phyloP scores from a whole-genome alignment of 148 eudicot genomes.

The Limonium bicolor region DNA sequence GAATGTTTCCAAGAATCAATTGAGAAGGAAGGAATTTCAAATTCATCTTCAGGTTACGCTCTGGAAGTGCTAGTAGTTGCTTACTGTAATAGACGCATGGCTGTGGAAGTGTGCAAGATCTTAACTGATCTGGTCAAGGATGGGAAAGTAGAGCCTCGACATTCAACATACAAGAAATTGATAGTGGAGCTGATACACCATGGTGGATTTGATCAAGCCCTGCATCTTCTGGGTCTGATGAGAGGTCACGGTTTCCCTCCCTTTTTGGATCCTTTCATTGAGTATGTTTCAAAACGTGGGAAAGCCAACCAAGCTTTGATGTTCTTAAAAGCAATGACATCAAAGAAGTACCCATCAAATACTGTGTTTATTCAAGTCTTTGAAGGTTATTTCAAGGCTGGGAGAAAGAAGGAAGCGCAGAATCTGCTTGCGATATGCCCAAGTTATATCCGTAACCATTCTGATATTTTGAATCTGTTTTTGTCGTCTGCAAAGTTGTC shows the following conservation, averaged over 20 bases:
- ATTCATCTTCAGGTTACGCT: slow-evolving; percentile 28
- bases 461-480: slow-evolving; percentile 67
- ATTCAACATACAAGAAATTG: slow-evolving; percentile 47
- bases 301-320: slow-evolving; percentile 43
- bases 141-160: slow-evolving; percentile 29
- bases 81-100: slow-evolving; percentile 34
- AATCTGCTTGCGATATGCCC: slow-evolving; percentile 58
- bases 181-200: slow-evolving; percentile 41
- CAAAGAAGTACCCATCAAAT: slow-evolving; percentile 39
- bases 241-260: slow-evolving; percentile 75
- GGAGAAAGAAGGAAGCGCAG: slow-evolving; percentile 57
- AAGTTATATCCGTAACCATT: slow-evolving; percentile 35
- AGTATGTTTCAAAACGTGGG: slow-evolving; percentile 39
- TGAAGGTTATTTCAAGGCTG: slow-evolving; percentile 49
- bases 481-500: slow-evolving; percentile 7
- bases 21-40: slow-evolving; percentile 24
- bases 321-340: slow-evolving; percentile 41
- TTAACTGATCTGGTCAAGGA: slow-evolving; percentile 30
- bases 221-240: slow-evolving; percentile 46
- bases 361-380: slow-evolving; percentile 33
- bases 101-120: slow-evolving; percentile 41
- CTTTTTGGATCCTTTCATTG: slow-evolving; percentile 43
- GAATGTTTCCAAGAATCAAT: slow-evolving; percentile 33
- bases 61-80: slow-evolving; percentile 37
- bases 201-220: slow-evolving; percentile 38